phyloP scores from a whole-genome alignment of 208 protist species.

The Leishmania gerbilli region DNA sequence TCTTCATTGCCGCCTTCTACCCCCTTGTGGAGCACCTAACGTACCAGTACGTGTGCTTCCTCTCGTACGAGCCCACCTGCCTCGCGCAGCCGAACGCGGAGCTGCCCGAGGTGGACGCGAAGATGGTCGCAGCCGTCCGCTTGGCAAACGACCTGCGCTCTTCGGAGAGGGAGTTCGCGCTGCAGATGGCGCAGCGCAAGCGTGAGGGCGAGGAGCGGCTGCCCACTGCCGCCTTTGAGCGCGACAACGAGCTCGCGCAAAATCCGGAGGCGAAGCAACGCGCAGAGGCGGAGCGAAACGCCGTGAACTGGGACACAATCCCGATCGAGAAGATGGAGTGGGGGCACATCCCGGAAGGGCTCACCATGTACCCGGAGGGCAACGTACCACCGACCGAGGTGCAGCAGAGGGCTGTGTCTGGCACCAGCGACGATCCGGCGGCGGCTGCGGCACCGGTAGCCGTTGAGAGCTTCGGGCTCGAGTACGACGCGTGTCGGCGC shows the following conservation, averaged over 20 bases:
- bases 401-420: not conserved
- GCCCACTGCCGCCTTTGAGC: conserved; percentile 48
- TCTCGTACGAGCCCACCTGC: conserved; percentile 73
- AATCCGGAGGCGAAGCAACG: not conserved
- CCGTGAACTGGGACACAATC: conserved; percentile 31
- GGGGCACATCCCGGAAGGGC: conserved; percentile 75
- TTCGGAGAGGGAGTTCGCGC: conserved; percentile 65
- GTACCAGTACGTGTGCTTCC: conserved; percentile 95
- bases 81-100: conserved; percentile 32
- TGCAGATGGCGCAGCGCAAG: conserved; percentile 61
- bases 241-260: conserved; percentile 20
- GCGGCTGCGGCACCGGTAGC: not conserved
- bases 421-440: not conserved
- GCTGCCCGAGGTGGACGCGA: conserved; percentile 20
- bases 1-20: conserved; percentile 84
- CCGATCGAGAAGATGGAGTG: conserved; percentile 69
- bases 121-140: conserved; percentile 46
- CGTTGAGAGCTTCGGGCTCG: conserved; percentile 29
- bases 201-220: conserved; percentile 63
- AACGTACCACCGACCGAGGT: conserved; percentile 5
- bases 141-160: conserved; percentile 79
- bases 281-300: conserved; percentile 10
- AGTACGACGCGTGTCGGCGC: conserved; percentile 38
- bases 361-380: conserved; percentile 76
- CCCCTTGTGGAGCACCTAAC: conserved; percentile 86